Evolutionary conservation across 176 grass and related monocot species (phyloP).

Genomic region (Aechmea fasciata): DNA sequence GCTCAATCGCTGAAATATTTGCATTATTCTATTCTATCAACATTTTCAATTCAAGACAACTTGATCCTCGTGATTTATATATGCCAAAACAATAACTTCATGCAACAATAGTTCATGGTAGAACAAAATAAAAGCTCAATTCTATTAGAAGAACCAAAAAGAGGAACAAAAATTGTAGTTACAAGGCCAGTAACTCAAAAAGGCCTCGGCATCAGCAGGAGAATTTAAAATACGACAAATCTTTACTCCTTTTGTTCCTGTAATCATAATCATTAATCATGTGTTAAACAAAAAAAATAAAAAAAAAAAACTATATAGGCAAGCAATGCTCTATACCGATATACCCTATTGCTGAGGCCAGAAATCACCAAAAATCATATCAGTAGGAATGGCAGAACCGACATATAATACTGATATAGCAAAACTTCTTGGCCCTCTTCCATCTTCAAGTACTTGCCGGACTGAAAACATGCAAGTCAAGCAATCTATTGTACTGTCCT

Average conservation of each 20-base stretch:
- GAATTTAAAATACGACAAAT: too few relatives aligned
- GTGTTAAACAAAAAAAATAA: background rate
- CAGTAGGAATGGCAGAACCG: background rate
- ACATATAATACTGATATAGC: background rate
- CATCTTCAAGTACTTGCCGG: constrained; percentile 16
- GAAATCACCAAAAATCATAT: background rate
- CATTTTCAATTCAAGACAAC: background rate
- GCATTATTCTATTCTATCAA: background rate
- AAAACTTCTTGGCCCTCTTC: constrained; percentile 5
- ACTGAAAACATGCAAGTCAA: constrained; percentile 62
- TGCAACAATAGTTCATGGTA: too few relatives aligned
- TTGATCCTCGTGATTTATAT: background rate
- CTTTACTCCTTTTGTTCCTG: too few relatives aligned
- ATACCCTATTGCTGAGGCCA: background rate
- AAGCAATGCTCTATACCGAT: background rate
- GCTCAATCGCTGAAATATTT: background rate
- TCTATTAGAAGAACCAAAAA: too few relatives aligned
- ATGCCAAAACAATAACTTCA: too few relatives aligned
- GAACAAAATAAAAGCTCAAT: too few relatives aligned
- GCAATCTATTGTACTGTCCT: constrained; percentile 80
- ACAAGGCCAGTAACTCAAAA: too few relatives aligned
- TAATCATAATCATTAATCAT: too few relatives aligned
- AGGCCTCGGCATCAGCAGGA: too few relatives aligned
- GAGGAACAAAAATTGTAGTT: too few relatives aligned
- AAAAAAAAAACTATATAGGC: background rate